phyloP scores from a whole-genome alignment of 805 yeast genomes.

The Cyberlindnera meyerae region DNA sequence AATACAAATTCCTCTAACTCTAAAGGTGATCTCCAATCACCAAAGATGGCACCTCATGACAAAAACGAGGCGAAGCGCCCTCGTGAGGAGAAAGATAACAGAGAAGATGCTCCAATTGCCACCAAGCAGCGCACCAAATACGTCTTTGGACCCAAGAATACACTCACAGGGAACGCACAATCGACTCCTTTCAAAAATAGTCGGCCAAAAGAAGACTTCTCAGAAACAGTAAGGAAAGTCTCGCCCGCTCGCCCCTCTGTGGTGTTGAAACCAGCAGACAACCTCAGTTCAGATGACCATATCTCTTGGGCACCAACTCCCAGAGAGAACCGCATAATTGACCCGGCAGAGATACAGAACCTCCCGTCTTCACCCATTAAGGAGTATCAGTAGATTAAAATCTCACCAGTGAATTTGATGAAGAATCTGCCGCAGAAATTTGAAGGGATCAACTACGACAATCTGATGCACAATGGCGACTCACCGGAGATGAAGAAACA shows the following conservation, averaged over 20 bases:
- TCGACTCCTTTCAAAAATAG: conserved; percentile 8
- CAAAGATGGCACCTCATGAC: not conserved
- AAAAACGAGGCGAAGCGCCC: conserved; percentile 7
- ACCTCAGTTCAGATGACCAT: conserved; percentile 24
- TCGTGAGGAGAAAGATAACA: conserved; percentile 13
- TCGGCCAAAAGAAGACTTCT: too few species aligned
- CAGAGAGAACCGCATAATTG: conserved; percentile 7
- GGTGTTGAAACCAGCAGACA: conserved; percentile 5
- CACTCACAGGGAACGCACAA: conserved; percentile 1
- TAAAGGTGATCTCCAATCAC: not conserved
- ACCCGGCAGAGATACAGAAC: conserved; percentile 5
- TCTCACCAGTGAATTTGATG: conserved; percentile 17
- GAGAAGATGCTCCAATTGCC: not conserved
- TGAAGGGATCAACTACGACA: conserved; percentile 19
- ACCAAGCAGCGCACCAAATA: conserved; percentile 11
- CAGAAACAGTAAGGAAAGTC: not conserved
- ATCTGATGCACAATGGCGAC: conserved; percentile 15
- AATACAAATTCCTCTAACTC: too few species aligned
- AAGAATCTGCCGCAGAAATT: conserved; percentile 14
- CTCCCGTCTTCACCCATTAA: conserved; percentile 23
- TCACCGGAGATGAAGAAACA: conserved; percentile 16
- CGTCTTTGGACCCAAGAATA: conserved; percentile 12
- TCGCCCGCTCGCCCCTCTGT: conserved; percentile 8
- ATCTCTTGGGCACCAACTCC: conserved; percentile 28
- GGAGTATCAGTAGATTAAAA: conserved; percentile 9